Evolutionary conservation across 352 stramenopile genomes (phyloP).

Genomic region (Phytopythium mirpurense): DNA sequence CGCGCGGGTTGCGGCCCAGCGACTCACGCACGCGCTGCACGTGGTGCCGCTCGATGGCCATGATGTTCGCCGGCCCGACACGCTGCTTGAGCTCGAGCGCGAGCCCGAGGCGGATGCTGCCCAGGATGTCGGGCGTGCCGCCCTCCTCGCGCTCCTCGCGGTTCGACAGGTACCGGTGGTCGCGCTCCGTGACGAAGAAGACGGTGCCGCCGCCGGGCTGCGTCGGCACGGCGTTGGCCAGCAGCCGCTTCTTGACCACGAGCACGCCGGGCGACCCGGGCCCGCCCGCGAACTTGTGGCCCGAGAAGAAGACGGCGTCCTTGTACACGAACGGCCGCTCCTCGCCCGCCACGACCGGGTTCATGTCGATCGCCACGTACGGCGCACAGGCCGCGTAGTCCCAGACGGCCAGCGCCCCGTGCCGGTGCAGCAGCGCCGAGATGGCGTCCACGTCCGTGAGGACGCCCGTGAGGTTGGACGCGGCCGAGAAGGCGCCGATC

Average conservation of each 20-base stretch:
- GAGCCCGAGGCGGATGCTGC: slow-evolving; percentile 90
- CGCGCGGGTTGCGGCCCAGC: slow-evolving; percentile 42
- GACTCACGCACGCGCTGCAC: slow-evolving; percentile 28
- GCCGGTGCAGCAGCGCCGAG: slow-evolving; percentile 84
- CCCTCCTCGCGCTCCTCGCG: slow-evolving; percentile 89
- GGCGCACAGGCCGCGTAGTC: slow-evolving; percentile 95
- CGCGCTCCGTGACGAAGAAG: slow-evolving; percentile 54
- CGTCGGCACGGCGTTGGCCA: slow-evolving; percentile 48
- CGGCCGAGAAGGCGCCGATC: slow-evolving; percentile 91
- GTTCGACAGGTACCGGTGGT: slow-evolving; percentile 76
- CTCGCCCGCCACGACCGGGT: slow-evolving; percentile 42
- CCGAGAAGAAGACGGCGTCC: slow-evolving; percentile 95
- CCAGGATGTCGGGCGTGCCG: slow-evolving; percentile 94
- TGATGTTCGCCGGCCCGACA: slow-evolving; percentile 45
- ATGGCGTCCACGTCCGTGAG: slow-evolving; percentile 88
- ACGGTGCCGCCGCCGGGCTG: slow-evolving; percentile 56
- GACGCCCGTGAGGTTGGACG: slow-evolving; percentile 95
- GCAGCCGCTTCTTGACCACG: slow-evolving; percentile 91
- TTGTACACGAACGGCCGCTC: slow-evolving; percentile 41
- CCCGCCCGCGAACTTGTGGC: slow-evolving; percentile 96
- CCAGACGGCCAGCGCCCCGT: slow-evolving; percentile 92
- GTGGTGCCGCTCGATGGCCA: slow-evolving; percentile 39
- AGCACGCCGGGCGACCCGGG: slow-evolving; percentile 91
- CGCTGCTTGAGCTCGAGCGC: slow-evolving; percentile 88
- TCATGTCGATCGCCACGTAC: slow-evolving; percentile 95